Evolutionary conservation across 495 filamentous ascomycete genomes (phyloP), one percentile per base, ranked within the genome.

Genomic region (Xylaria scruposa): DNA sequence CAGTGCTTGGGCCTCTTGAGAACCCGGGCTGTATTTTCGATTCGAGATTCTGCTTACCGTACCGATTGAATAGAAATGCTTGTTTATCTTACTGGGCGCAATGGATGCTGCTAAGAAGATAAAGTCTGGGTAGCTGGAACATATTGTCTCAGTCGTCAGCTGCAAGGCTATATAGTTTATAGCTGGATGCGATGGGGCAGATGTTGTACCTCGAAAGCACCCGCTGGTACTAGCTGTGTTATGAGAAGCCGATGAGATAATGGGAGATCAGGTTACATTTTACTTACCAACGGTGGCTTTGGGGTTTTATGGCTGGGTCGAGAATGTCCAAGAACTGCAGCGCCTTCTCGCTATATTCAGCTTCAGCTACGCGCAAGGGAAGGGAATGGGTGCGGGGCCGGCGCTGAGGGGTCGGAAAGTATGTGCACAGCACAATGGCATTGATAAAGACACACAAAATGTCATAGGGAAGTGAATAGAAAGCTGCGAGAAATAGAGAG

Each of bases 341-440:
- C 29, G 15, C 44, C 17, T 47, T 47, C 19, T 12, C 40, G 47
- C 42, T 26, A 29, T 49, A 33, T 15, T 44, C 29, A n/a, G 13
- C 8, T 19, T 47, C 61, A 44, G 61, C 61, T 17, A 2, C 10
- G 15, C 26, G 24, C 26, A n/a, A 33, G 44, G 15, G 17, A 65
- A 36, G 49, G 61, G 38, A 21, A 42, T n/a, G 24, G 10, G 58
- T 60, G 58, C 58, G 58, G 58, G 58, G 58, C 31, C 58, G 8
- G 8, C 7, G 31, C 19, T 60, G 58, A 21, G 33, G 58, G 58
- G 58, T 38, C 17, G 3, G 58, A 21, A 38, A 3, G 33, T 38
- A 38, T 38, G 33, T 60, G 33, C 58, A 21, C 29, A 12, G 33
- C 31, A 56, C 15, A 56, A 29, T 0, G 4, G 31, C 31, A 56